Evolutionary conservation across 129 eudicot genomes (phyloP), one percentile per base, ranked within the genome.

Genomic region (Sambucus nigra): DNA sequence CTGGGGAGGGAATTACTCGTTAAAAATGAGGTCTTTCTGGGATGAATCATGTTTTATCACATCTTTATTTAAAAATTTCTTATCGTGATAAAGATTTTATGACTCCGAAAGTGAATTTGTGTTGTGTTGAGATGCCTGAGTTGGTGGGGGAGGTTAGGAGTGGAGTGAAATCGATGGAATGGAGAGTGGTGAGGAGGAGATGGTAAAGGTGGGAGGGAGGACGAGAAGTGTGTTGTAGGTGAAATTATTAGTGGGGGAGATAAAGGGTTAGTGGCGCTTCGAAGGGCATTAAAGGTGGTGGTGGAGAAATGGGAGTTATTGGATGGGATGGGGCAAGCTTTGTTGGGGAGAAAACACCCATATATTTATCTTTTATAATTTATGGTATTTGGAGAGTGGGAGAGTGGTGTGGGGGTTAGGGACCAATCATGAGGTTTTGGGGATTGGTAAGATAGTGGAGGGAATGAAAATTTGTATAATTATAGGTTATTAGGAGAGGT

Each of bases 191-290:
- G 35, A 76, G 74, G 54, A 86, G 13, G 95, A 85, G 68, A 85
- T 89, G 69, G 77, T 82, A 25, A 85, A 95, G 1, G 48, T 89
- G 12, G 94, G 95, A 17, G 98, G 98, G 35, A 68, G 98, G 46
- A 76, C 80, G 2, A 89, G 81, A 66, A 71, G 68, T 44, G 67
- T 81, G 25, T 55, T 89, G 64, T 76, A 83, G 95, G 79, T 89
- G 58, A 64, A 69, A 31, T 23, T 76, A 0, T 60, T 67, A 0
- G 47, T n/a, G 65, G 60, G 5, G 67, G 61, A 28, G 89, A 75
- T 4, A 73, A 63, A 47, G 82, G 74, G 25, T 22, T 81, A 24
- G 69, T 31, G 21, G 64, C 61, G 52, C 33, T 81, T 16, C 53
- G 68, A 47, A 62, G 76, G 35, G 86, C 81, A 7, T 57, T 89